Base-by-base conservation (phyloP, 805 yeast species). In the Metschnikowia dekortorum region DNA sequence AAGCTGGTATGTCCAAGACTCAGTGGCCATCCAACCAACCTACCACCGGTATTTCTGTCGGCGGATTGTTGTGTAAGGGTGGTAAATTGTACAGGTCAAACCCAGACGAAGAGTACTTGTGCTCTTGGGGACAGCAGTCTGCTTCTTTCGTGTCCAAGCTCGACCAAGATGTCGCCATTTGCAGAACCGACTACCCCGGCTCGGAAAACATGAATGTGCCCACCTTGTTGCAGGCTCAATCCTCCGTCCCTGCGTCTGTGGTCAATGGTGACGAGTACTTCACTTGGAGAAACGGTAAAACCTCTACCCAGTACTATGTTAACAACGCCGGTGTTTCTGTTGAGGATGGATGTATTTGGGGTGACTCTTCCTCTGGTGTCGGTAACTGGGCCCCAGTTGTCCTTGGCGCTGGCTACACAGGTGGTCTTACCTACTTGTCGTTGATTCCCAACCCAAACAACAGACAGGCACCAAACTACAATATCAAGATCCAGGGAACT, bases 381-480 rank as follows among this genome's bases (percentile, higher is more conserved):
- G 89, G 90, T 70, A 85, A 85, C 80, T 85, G 89, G 88, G 88
- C 89, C 47, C 89, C 89, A 58, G 75, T 85, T 51, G 85, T 82
- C 56, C 72, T 86, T 50, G 95, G 95, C 68, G 86, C 89, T 50
- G 95, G 95, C 61, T 76, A 68, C 68, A 74, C 76, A 43, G 70
- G 70, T 53, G 87, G 85, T 52, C 71, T 74, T 59, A 75, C 86
- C 44, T 85, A 84, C 76, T 74, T 85, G 57, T 83, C 89, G 1
- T 73, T 85, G 70, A 85, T 85, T 71, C 89, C 89, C 66, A 85
- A 85, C 71, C 90, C 90, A 58, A 85, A 85, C 77, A 85, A 84
- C 76, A 54, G 57, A 49, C 64, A 63, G 38, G 55, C 69, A 14
- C 70, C 74, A 48, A 74, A 74, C 67, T 74, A 66, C 65, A 71